These are phyloP conservation scores for Globisporangium spinosum DNA, from an alignment of 352 stramenopile species.

Conservation along the genomic window DNA sequence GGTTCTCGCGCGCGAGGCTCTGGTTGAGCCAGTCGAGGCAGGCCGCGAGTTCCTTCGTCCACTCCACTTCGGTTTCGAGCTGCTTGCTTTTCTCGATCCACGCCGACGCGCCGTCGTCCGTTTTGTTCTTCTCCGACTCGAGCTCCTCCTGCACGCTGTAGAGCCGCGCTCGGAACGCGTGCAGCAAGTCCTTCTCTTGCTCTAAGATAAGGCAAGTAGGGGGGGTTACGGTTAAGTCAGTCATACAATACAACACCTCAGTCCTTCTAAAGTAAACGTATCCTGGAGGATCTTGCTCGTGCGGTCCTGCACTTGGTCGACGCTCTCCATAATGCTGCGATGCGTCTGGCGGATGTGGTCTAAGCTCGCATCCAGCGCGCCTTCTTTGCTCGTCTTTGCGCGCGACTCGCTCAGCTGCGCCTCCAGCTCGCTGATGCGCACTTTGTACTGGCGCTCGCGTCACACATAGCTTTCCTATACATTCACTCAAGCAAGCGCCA, in stretches of 20 bases:
- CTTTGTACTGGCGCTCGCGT: constrained; percentile 85
- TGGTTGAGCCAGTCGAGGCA: constrained; percentile 89
- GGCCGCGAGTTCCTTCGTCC: constrained; percentile 88
- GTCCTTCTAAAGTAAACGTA: constrained; percentile 3
- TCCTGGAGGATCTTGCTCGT: constrained; percentile 88
- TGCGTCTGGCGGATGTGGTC: constrained; percentile 83
- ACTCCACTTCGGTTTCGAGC: constrained; percentile 87
- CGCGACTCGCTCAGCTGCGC: constrained; percentile 56
- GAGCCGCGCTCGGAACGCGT: constrained; percentile 86
- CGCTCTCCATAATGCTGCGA: constrained; percentile 80
- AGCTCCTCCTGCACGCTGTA: constrained; percentile 92
- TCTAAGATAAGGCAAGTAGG: constrained; percentile 27
- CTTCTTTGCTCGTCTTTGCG: constrained; percentile 71
- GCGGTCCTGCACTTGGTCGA: constrained; percentile 89
- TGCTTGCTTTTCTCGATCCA: constrained; percentile 92
- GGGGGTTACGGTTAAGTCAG: too few relatives aligned
- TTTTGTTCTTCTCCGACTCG: constrained; percentile 90
- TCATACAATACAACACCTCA: too few relatives aligned
- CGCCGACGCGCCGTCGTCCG: constrained; percentile 81
- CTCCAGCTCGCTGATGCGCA: constrained; percentile 82
- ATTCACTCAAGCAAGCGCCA: not conserved
- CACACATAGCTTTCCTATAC: constrained; percentile 81
- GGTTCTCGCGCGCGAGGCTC: constrained; percentile 85
- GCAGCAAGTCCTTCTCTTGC: constrained; percentile 89
- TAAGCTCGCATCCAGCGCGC: constrained; percentile 70